These are phyloP conservation scores for Cryptococcus amylolentus DNA, from an alignment of 1,284 basidiomycete genomes.

Conservation along the genomic window DNA sequence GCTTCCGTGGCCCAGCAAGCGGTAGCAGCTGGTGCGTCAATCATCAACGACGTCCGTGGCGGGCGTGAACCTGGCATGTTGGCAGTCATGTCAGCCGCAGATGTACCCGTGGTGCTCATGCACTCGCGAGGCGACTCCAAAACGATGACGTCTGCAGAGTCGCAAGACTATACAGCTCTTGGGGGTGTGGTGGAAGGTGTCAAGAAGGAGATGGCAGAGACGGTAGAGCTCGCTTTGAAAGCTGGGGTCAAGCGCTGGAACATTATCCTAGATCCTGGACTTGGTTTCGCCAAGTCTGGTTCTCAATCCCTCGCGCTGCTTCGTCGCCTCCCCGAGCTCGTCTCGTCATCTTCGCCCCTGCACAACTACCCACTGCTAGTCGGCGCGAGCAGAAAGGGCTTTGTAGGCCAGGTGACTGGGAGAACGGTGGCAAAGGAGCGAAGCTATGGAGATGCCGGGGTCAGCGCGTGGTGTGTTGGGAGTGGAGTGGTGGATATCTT, in stretches of 20 bases:
- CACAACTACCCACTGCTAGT: conserved; percentile 64
- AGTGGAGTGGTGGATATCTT: conserved; percentile 67
- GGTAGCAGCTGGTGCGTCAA: conserved; percentile 78
- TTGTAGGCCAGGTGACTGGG: conserved; percentile 62
- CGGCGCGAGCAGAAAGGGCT: conserved; percentile 78
- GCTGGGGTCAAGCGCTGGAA: conserved; percentile 85
- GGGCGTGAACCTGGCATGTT: conserved; percentile 65
- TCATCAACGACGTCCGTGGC: conserved; percentile 92
- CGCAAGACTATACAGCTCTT: conserved; percentile 61
- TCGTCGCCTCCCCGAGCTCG: conserved; percentile 56
- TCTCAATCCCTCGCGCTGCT: conserved; percentile 72
- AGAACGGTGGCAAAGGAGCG: conserved; percentile 61
- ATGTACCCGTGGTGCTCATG: conserved; percentile 78
- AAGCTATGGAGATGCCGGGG: conserved; percentile 74
- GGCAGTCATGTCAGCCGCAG: conserved; percentile 59
- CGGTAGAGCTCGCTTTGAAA: conserved; percentile 66
- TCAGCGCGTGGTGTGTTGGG: conserved; percentile 70
- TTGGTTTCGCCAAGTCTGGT: conserved; percentile 89
- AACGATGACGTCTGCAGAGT: conserved; percentile 57
- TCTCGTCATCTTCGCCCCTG: conserved; percentile 20
- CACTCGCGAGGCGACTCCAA: conserved; percentile 77
- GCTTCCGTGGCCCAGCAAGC: conserved; percentile 73
- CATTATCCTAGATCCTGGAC: conserved; percentile 85
- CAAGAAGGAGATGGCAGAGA: conserved; percentile 66
- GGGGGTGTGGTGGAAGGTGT: conserved; percentile 68